Base-by-base conservation (phyloP, 2,329 filamentous ascomycete genomes). In the Penicillium sp. region DNA sequence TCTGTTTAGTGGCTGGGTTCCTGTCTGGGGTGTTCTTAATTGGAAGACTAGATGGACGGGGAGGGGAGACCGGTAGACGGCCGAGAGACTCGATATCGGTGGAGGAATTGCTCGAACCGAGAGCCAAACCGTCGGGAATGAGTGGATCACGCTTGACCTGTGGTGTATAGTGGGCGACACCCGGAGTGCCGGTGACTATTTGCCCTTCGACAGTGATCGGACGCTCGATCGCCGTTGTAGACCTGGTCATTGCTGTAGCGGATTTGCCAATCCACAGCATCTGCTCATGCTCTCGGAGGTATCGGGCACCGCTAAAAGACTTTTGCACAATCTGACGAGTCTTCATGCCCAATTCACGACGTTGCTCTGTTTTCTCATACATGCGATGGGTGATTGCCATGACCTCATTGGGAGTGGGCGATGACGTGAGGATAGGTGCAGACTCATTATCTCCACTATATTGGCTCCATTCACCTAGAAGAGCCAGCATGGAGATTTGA, bases 271-370 rank as follows among this genome's bases (percentile, higher is more conserved):
- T 72, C 82, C 82, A 84, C 56, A 83, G 80, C 80, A 82, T 84
- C 64, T 87, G 84, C 66, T 86, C 84, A 67, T 86, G 84, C 67
- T 86, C 84, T 37, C 85, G 80, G 25, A 86, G 78, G 66, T 86
- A 87, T 0, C 84, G 78, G 44, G 85, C 81, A 3, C 84, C 83
- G 50, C 81, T 80, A 69, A 87, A 87, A 13, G 79, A 83, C 62
- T 84, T 83, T 54, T 85, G 81, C 3, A 87, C 84, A 44, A 85
- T 85, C 43, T 77, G 76, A 23, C 85, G 79, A 1, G 81, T 82
- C 72, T 81, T 81, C 79, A 87, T 84, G 45, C 85, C 84, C 3
- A 87, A 74, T 59, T 81, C 81, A 62, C 81, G 77, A 31, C 84
- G 81, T 61, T 84, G 80, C 0, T 81, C 77, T 5, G 74, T 77